Base-by-base conservation (phyloP, 768 basidiomycete species). In the Gloeopeniophorella convolvens region DNA sequence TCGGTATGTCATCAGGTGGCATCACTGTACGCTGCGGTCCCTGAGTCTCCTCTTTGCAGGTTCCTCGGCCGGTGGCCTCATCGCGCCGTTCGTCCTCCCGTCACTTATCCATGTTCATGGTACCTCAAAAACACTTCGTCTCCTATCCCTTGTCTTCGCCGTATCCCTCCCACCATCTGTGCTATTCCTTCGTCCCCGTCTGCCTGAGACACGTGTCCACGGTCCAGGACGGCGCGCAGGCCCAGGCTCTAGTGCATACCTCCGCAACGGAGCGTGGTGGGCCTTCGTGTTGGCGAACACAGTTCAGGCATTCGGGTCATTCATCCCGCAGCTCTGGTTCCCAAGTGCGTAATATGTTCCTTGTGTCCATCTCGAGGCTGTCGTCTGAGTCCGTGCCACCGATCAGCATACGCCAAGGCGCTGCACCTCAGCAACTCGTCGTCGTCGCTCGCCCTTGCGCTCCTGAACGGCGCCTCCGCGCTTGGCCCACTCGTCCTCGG, bases 41-140 rank as follows among this genome's bases (percentile, higher is more conserved):
- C n/a, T 11, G 7, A 7, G 8, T 12, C 36, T 26, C 10, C 13
- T 4, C 21, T 3, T 20, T 16, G 4, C 36, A 64, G 62, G 63
- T 8, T 63, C 63, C 21, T 51, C 58, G 0, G 42, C 50, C 0
- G 68, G 66, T 8, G 68, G 65, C 21, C 31, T 65, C 9, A 26
- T 66, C 23, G 52, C 65, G 13, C 66, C 65, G 0, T 47, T 67
- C 18, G 35, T 59, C 3, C 32, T 66, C 4, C 63, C 66, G 5
- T 55, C n/a, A 1, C 47, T 69, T 13, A 58, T 69, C 33, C 40
- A 24, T 3, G 45, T 33, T 2, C 63, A 55, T 34, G 68, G 64
- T 34, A 37, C 56, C 0, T 45, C 44, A 6, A 59, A 34, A 23
- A 59, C 68, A 0, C 58, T 65, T 15, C 60, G 65, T 4, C 59